phyloP scores from a whole-genome alignment of 2,329 filamentous ascomycete species.

The Dichotomopilus funicola region DNA sequence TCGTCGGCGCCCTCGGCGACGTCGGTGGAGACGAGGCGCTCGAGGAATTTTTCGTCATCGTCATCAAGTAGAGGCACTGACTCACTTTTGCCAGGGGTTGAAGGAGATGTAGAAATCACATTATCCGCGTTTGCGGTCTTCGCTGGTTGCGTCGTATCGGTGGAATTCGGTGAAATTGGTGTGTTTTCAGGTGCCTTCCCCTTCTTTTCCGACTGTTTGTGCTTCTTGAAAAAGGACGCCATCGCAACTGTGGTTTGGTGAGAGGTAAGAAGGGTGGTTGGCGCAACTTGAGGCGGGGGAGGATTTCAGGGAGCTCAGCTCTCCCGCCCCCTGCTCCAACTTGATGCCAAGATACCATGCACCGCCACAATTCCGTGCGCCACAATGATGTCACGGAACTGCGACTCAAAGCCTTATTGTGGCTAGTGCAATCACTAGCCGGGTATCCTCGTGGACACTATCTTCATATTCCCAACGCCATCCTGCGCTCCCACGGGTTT shows the following conservation, averaged over 20 bases:
- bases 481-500: background rate
- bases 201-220: slow-evolving; percentile 42
- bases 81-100: background rate
- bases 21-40: slow-evolving; percentile 41
- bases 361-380: slow-evolving; percentile 4
- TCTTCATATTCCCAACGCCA: too few species aligned
- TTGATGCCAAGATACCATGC: slow-evolving; percentile 1
- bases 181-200: slow-evolving; percentile 23
- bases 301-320: background rate
- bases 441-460: slow-evolving; percentile 6
- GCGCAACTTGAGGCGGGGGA: background rate
- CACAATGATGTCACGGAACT: slow-evolving; percentile 14
- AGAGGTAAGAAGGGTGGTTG: background rate
- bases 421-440: slow-evolving; percentile 4
- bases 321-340: background rate
- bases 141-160: slow-evolving; percentile 21
- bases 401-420: background rate
- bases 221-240: slow-evolving; percentile 44
- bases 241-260: background rate
- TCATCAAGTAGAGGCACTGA: slow-evolving; percentile 42
- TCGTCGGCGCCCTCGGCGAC: slow-evolving; percentile 26
- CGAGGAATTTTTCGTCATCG: slow-evolving; percentile 54
- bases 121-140: background rate
- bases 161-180: slow-evolving; percentile 33
- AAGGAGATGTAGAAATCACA: background rate